Evolutionary conservation across 495 filamentous ascomycete species (phyloP), one percentile per base, ranked within the genome.

Genomic region (Xylaria venustula): DNA sequence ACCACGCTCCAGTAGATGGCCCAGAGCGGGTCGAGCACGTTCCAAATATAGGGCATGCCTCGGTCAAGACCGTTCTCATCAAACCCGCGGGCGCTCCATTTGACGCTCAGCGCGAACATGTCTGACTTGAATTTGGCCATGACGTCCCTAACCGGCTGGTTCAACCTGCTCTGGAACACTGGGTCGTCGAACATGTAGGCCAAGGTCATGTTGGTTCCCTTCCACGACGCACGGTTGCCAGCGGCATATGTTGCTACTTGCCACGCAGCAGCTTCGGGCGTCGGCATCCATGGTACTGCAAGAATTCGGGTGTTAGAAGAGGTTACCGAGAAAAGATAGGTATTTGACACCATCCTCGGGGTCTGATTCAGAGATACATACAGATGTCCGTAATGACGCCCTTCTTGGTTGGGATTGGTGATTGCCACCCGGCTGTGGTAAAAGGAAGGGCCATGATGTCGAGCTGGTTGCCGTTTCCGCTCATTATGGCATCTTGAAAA

Each of bases 1-100:
- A 54, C 46, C 11, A 55, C 52, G 47, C 50, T 50, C 41, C 40
- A 69, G 53, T 52, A 67, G 17, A 66, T 59, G 7, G 60, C 57
- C 26, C 54, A 44, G 22, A 61, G 58, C 12, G 70, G 71, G 58
- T 72, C 67, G 47, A 73, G 50, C 40, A 59, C 61, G 26, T 61
- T 67, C 70, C 71, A 75, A 7, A 75, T 55, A 61, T 75, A 75
- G 40, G 74, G 74, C 74, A 77, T 77, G 14, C 73, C 73, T 53
- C 72, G 70, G 36, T 57, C 58, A 26, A 77, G 62, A 40, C 74
- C 74, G 3, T 69, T 49, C 37, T 45, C 49, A 57, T 73, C 73
- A 58, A 77, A 77, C 4, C 22, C 46, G 44, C 66, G 67, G 5
- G 49, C 44, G 15, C 48, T 55, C 42, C 74, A 62, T 19, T 64